Evolutionary conservation across 2,329 filamentous ascomycete genomes (phyloP), one percentile per base, ranked within the genome.

Genomic region (Xylaria sp.): DNA sequence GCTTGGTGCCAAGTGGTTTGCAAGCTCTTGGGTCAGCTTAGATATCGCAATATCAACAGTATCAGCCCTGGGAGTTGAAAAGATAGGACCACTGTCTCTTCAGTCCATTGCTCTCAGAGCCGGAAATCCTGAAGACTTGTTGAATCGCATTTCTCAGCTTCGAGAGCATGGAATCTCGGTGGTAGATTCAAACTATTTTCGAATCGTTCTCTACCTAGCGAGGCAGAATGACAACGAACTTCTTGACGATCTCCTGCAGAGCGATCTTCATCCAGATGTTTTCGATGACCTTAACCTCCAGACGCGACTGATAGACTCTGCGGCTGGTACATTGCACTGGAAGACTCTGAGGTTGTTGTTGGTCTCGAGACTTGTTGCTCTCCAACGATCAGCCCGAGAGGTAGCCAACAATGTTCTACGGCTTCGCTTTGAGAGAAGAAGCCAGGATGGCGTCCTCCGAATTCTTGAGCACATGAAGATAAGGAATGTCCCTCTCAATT

Each of bases 1-100:
- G 0, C 86, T 97, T 37, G 91, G 92, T 20, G 92, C 94, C n/a
- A 88, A 90, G 71, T 89, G 94, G 82, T 94, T 97, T 78, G 94
- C 94, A 10, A 90, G 85, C 66, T 82, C 82, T 20, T 92, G 92
- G 79, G 86, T 96, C 25, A 88, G 90, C 0, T 83, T 94, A 10
- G 89, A 94, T 65, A 87, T 91, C 72, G 89, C 93, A 31, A 88
- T 97, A 64, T 73, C 76, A 3, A 87, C 87, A 41, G 86, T 92
- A 7, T 82, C 96, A 20, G 88, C 92, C 74, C 87, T 97, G 61
- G 92, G 92, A 1, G 83, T 97, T 5, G 84, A 88, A 57, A 83
- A 85, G 44, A 91, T 97, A 70, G 94, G 94, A 0, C 91, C 94
- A 0, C 82, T 91, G 20, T 92, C 93, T 3, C 78, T 97, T 23